These are phyloP conservation scores for Nannizzia gypsea DNA, from an alignment of 2,329 filamentous ascomycete genomes.

Conservation along the genomic window DNA sequence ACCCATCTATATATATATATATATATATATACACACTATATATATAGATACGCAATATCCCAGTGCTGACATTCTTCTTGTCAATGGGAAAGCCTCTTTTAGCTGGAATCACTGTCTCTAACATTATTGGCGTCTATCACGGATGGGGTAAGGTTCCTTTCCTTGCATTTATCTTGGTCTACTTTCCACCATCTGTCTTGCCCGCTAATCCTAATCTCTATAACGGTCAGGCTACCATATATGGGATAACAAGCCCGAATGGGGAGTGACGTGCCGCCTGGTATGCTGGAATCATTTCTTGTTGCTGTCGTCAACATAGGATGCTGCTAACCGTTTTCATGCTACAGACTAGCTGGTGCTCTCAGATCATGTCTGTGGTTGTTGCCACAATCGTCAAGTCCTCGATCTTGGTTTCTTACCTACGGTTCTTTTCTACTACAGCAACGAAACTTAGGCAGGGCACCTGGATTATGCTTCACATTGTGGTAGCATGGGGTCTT, in stretches of 20 bases:
- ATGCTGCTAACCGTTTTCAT: background rate
- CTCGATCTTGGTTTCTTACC: constrained; percentile 14
- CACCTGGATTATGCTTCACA: constrained; percentile 11
- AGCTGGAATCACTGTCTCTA: constrained; percentile 7
- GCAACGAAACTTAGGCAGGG: constrained; percentile 3
- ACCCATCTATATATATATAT: background rate
- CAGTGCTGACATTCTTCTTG: background rate
- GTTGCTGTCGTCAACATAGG: background rate
- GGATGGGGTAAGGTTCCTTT: constrained; percentile 15
- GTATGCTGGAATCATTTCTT: constrained; percentile 5
- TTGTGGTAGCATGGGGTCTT: constrained; percentile 13
- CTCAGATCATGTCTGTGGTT: constrained; percentile 11
- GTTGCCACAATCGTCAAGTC: constrained; percentile 14
- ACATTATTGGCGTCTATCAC: constrained; percentile 12
- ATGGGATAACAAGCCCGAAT: constrained; percentile 15
- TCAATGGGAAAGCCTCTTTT: constrained; percentile 11
- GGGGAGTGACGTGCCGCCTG: constrained; percentile 5
- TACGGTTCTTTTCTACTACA: constrained; percentile 9
- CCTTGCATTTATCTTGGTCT: background rate
- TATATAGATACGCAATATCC: no score
- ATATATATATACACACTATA: no score
- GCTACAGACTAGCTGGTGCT: constrained; percentile 13
- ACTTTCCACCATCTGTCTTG: background rate
- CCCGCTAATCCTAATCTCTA: background rate
- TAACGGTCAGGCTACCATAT: constrained; percentile 12